Evolutionary conservation across 73 alveolate genomes (phyloP).

Genomic region (Tetrahymena elliotti): DNA sequence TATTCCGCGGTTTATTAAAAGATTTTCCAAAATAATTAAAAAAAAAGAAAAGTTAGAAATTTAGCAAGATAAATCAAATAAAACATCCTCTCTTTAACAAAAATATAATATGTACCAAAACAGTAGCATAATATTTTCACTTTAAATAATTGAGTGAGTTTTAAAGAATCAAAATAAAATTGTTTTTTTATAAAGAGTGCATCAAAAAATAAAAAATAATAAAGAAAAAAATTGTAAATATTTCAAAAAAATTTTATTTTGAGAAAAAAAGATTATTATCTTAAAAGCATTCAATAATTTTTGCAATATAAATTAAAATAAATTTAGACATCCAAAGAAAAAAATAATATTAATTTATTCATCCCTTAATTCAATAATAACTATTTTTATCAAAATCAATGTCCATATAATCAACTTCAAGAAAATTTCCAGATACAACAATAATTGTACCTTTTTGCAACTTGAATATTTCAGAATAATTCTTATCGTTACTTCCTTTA

Average conservation of each 20-base stretch:
- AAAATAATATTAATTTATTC: background rate
- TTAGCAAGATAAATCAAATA: background rate
- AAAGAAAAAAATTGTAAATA: too few species aligned
- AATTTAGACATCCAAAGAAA: too few species aligned
- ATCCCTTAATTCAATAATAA: background rate
- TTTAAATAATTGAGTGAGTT: too few species aligned
- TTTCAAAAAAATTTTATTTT: too few species aligned
- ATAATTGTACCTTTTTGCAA: background rate
- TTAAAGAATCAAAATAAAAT: too few species aligned
- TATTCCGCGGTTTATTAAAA: background rate
- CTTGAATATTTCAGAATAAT: background rate
- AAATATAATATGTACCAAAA: background rate
- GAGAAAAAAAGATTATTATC: too few species aligned
- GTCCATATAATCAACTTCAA: background rate
- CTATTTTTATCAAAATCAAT: background rate
- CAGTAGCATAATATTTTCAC: too few species aligned
- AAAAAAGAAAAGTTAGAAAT: background rate
- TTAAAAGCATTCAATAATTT: too few species aligned
- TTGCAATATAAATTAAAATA: too few species aligned
- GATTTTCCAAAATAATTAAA: background rate
- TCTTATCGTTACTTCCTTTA: background rate
- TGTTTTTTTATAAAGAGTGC: too few species aligned
- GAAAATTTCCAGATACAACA: background rate
- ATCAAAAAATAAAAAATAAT: too few species aligned
- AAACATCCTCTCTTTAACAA: too few species aligned